Conservation (phyloP, 768 basidiomycete genomes). For the Leccinum fibrillosum region DNA sequence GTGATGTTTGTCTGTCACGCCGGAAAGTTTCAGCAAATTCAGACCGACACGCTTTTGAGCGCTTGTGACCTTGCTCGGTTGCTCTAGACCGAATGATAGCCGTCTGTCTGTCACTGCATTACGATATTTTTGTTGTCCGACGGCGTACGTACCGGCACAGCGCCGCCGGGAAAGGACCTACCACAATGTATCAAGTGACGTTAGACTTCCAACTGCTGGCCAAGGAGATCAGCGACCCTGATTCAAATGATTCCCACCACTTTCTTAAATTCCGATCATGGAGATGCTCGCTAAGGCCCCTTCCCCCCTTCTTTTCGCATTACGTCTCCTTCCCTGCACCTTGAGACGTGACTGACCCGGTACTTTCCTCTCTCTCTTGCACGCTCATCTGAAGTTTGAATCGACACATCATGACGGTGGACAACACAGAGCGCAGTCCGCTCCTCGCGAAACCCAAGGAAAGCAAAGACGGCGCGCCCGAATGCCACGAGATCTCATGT, state of each 20-base stretch:
- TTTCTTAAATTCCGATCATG: background rate
- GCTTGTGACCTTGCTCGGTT: too few relatives aligned
- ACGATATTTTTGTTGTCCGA: too few relatives aligned
- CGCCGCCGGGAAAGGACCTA: too few relatives aligned
- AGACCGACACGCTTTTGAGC: too few relatives aligned
- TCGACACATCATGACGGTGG: background rate
- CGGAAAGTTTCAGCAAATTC: too few relatives aligned
- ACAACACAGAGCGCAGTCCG: constrained; percentile 24
- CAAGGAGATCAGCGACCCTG: background rate
- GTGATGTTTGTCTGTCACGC: too few relatives aligned
- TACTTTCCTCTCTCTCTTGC: background rate
- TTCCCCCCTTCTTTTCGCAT: background rate
- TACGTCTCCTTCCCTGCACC: background rate
- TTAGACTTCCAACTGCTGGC: background rate
- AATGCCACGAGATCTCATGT: constrained; percentile 58
- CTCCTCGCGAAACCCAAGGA: constrained; percentile 16
- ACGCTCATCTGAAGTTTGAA: background rate
- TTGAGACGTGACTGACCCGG: background rate
- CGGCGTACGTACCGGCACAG: too few relatives aligned
- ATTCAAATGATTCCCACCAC: background rate
- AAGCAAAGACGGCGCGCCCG: constrained; percentile 20
- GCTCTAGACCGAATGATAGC: too few relatives aligned
- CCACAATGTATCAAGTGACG: background rate
- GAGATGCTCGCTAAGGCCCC: background rate
- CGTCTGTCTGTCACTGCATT: too few relatives aligned